These are phyloP conservation scores for Phytophthora cactorum DNA, from an alignment of 352 stramenopile species.

Conservation along the genomic window DNA sequence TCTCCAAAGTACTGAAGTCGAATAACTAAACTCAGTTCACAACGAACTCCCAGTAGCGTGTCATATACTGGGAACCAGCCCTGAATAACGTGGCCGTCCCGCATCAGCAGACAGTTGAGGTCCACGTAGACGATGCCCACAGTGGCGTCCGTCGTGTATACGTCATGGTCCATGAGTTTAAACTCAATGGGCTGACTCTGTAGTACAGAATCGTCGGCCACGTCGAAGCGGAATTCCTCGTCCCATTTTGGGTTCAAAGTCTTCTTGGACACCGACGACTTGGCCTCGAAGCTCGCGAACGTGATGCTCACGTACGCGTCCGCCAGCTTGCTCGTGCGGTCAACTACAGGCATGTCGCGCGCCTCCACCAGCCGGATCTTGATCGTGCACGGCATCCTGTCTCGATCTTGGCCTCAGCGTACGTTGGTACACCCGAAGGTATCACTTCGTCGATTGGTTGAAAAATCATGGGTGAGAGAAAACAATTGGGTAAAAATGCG, in stretches of 20 bases:
- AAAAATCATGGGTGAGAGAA: neutral
- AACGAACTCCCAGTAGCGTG: slow-evolving; percentile 95
- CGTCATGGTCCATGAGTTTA: slow-evolving; percentile 95
- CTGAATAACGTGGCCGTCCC: slow-evolving; percentile 91
- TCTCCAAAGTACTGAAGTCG: slow-evolving; percentile 98
- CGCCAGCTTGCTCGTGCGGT: slow-evolving; percentile 82
- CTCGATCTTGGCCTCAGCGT: neutral
- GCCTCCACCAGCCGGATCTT: slow-evolving; percentile 92
- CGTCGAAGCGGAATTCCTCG: slow-evolving; percentile 98
- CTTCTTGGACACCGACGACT: slow-evolving; percentile 92
- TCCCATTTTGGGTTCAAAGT: slow-evolving; percentile 97
- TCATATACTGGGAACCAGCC: slow-evolving; percentile 99
- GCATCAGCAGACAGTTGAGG: slow-evolving; percentile 98
- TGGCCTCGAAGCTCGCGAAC: slow-evolving; percentile 88
- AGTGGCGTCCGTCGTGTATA: slow-evolving; percentile 93
- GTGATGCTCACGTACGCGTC: slow-evolving; percentile 90
- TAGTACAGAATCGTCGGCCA: slow-evolving; percentile 97
- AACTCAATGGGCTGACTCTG: slow-evolving; percentile 99
- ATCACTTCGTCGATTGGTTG: neutral
- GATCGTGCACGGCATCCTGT: slow-evolving; percentile 90
- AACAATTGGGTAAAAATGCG: neutral
- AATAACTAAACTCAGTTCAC: slow-evolving; percentile 95
- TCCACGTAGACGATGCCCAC: slow-evolving; percentile 98
- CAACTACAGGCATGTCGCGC: slow-evolving; percentile 87
- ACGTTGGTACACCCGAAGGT: neutral